These are phyloP conservation scores for Neohortaea acidophila DNA, from an alignment of 495 filamentous ascomycete genomes.

Conservation along the genomic window DNA sequence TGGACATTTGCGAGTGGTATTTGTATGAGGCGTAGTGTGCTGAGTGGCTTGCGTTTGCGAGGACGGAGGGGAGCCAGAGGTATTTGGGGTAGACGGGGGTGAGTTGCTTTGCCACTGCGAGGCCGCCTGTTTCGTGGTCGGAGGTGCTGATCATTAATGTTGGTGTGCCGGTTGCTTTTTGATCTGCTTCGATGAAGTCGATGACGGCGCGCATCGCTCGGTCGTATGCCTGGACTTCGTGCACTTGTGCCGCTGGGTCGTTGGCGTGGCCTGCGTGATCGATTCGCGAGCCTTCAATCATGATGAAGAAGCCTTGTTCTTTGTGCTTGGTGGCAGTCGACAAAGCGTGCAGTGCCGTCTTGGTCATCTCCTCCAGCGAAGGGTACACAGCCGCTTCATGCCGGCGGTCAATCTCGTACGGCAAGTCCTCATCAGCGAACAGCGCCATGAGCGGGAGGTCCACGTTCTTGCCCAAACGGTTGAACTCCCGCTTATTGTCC, in stretches of 20 bases:
- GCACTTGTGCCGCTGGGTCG: slow-evolving; percentile 87
- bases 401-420: slow-evolving; percentile 80
- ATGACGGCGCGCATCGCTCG: slow-evolving; percentile 65
- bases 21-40: slow-evolving; percentile 49
- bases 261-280: slow-evolving; percentile 94
- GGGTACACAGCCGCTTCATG: slow-evolving; percentile 67
- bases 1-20: slow-evolving; percentile 41
- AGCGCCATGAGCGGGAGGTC: slow-evolving; percentile 77
- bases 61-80: slow-evolving; percentile 67
- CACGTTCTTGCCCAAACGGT: slow-evolving; percentile 56
- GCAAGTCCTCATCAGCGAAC: slow-evolving; percentile 70
- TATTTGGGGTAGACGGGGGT: slow-evolving; percentile 56
- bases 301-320: slow-evolving; percentile 91
- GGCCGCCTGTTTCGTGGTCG: slow-evolving; percentile 89
- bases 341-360: slow-evolving; percentile 61
- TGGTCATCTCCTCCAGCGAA: slow-evolving; percentile 81
- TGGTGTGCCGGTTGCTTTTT: slow-evolving; percentile 52
- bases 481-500: slow-evolving; percentile 56
- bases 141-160: slow-evolving; percentile 75
- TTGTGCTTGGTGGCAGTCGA: slow-evolving; percentile 69
- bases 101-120: slow-evolving; percentile 64
- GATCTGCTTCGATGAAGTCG: slow-evolving; percentile 75
- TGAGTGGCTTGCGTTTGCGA: slow-evolving; percentile 69
- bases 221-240: slow-evolving; percentile 88
- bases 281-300: slow-evolving; percentile 94